A percentile compares a stretch with the other conserved stretches of the same genome.
Evolutionary conservation across 2,329 filamentous ascomycete species (phyloP).

Genomic region (Hypoxylon sp.): DNA sequence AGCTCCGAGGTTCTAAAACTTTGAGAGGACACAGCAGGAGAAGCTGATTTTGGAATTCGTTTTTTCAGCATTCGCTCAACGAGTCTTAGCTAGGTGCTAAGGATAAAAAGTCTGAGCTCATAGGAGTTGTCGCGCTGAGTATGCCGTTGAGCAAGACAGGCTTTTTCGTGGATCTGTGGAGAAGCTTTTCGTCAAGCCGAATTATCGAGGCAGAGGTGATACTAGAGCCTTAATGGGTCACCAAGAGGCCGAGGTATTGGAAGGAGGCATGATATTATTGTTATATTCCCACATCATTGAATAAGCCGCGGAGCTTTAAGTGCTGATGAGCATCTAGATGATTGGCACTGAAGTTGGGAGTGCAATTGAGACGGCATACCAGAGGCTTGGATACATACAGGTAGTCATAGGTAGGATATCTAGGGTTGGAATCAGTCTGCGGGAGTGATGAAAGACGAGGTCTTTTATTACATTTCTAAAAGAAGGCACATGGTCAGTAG

Average conservation of each 20-base stretch:
- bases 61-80: constrained; percentile 66
- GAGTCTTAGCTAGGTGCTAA: constrained; percentile 54
- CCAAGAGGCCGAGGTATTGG: constrained; percentile 69
- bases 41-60: constrained; percentile 56
- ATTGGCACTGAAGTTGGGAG: constrained; percentile 67
- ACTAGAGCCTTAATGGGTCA: constrained; percentile 66
- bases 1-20: neutral
- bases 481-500: neutral
- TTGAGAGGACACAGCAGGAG: constrained; percentile 1
- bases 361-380: constrained; percentile 68
- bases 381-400: constrained; percentile 70
- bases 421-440: constrained; percentile 61
- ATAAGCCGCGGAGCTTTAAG: neutral
- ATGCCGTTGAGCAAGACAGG: constrained; percentile 69
- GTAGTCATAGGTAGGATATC: constrained; percentile 69
- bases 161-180: constrained; percentile 68
- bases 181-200: constrained; percentile 70
- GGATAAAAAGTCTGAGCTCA: constrained; percentile 55
- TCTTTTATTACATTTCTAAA: constrained; percentile 70
- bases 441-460: constrained; percentile 64
- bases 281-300: constrained; percentile 58
- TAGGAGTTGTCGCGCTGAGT: constrained; percentile 70
- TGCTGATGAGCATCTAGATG: constrained; percentile 55
- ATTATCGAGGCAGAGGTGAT: constrained; percentile 66
- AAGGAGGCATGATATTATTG: constrained; percentile 65